Base-by-base conservation (phyloP, 164 flowering plant genomes). In the Chloranthus sessilifolius region DNA sequence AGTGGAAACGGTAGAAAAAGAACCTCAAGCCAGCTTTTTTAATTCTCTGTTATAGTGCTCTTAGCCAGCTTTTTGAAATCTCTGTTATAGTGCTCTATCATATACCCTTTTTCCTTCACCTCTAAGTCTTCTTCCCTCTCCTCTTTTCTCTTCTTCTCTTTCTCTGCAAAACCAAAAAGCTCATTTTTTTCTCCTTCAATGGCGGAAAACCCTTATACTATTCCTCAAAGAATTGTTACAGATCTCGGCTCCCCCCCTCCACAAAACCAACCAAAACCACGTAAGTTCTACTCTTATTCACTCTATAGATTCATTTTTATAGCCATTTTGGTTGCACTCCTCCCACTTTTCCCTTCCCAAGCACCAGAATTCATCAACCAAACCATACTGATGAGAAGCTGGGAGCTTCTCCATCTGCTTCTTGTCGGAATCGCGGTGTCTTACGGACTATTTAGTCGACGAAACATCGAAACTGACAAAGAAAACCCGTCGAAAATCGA, bases 351-450 rank as follows among this genome's bases (percentile, higher is more conserved):
- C 52, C 86, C 95, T 64, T 75, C 89, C 23, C 75, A 81, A 69
- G 86, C 96, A 2, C 94, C 96, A 36, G 89, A 78, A 6, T 77
- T 79, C 68, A 52, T 81, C 27, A 78, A 66, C 73, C 84, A 85
- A 44, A 64, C 71, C 4, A 10, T 78, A 1, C 36, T 75, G 36
- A 62, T 68, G 25, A 69, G 81, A 71, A 68, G 80, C 56, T 92
- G 96, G 95, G 97, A 92, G 74, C 83, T 92, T 62, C 68, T 92
- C 10, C 95, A 86, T 66, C 84, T 91, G 36, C 56, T 88, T 5
- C 69, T 88, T 40, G 96, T 88, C 14, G 99, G 99, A 1, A 75
- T 88, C 30, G 96, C 96, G 4, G 80, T 92, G 48, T 86, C 95
- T 29, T 92, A 92, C 43, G 95, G 97, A 7, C 69, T 92, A 0